Evolutionary conservation across 2,329 filamentous ascomycete species (phyloP).

Genomic region (Diaporthe destruens): DNA sequence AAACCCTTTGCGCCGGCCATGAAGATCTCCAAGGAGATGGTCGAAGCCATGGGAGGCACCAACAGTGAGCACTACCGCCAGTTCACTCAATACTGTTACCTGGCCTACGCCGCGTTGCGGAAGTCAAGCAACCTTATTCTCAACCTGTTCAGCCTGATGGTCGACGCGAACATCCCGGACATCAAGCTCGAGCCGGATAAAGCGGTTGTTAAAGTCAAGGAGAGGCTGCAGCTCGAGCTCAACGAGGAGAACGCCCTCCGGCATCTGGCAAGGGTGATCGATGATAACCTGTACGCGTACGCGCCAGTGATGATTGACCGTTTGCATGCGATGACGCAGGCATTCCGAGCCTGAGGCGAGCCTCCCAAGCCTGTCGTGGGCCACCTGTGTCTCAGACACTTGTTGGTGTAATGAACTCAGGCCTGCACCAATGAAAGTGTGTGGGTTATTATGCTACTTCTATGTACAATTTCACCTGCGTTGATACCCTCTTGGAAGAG

Average conservation of each 20-base stretch:
- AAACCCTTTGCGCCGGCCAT: slow-evolving; percentile 98
- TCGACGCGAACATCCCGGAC: slow-evolving; percentile 96
- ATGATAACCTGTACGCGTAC: slow-evolving; percentile 89
- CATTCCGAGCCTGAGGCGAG: slow-evolving; percentile 76
- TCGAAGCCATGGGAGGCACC: slow-evolving; percentile 95
- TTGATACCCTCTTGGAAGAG: slow-evolving; percentile 19
- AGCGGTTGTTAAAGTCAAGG: slow-evolving; percentile 93
- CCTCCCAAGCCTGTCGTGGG: neutral
- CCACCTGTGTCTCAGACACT: neutral
- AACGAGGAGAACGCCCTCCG: slow-evolving; percentile 92
- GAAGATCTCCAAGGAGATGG: slow-evolving; percentile 98
- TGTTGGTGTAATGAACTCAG: neutral
- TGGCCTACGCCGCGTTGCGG: slow-evolving; percentile 90
- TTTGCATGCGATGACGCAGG: slow-evolving; percentile 93
- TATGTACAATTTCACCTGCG: slow-evolving; percentile 13
- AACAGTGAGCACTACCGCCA: slow-evolving; percentile 83
- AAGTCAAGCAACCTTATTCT: slow-evolving; percentile 92
- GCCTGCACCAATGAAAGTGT: neutral
- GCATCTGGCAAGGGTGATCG: slow-evolving; percentile 89
- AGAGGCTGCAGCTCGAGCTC: slow-evolving; percentile 92
- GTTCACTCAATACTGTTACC: slow-evolving; percentile 97
- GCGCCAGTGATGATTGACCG: slow-evolving; percentile 96
- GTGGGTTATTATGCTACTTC: slow-evolving; percentile 15
- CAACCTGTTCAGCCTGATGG: slow-evolving; percentile 96
- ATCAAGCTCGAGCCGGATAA: slow-evolving; percentile 94